Conservation (phyloP, 1,139 yeast species). For the Yamadazyma buinensis region DNA sequence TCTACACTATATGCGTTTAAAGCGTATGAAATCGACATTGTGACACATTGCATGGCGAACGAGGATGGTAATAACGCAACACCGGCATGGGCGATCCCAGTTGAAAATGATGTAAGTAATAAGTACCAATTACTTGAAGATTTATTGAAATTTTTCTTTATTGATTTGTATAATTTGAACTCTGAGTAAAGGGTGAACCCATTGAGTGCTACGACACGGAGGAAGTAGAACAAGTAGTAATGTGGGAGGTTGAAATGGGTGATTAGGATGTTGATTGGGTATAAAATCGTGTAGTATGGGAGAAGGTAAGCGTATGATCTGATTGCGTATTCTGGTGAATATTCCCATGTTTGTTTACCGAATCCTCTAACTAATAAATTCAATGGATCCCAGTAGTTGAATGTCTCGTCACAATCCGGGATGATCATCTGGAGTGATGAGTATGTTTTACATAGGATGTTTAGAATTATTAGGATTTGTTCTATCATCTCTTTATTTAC, state of each 20-base stretch:
- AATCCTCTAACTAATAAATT: constrained; percentile 73
- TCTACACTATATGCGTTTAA: constrained; percentile 16
- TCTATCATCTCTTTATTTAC: too few relatives aligned
- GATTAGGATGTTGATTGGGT: constrained; percentile 28
- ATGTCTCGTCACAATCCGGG: constrained; percentile 83
- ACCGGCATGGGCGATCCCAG: constrained; percentile 85
- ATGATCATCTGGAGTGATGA: constrained; percentile 60
- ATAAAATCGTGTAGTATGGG: constrained; percentile 31
- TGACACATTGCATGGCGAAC: constrained; percentile 68
- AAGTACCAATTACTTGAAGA: constrained; percentile 58
- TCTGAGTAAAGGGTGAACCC: constrained; percentile 55
- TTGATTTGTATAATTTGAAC: constrained; percentile 41
- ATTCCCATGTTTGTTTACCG: constrained; percentile 97
- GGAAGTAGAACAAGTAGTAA: constrained; percentile 45
- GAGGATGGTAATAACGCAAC: constrained; percentile 85
- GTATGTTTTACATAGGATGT: constrained; percentile 37
- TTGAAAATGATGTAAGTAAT: constrained; percentile 38
- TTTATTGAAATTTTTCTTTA: constrained; percentile 29
- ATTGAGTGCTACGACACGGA: constrained; percentile 52
- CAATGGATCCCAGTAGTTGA: constrained; percentile 92
- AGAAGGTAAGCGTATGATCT: constrained; percentile 77
- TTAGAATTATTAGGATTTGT: constrained; percentile 9
- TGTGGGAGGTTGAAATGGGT: constrained; percentile 19
- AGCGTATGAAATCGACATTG: constrained; percentile 49
- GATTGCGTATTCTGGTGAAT: constrained; percentile 86